Evolutionary conservation across 306 rosid genomes (phyloP).

Genomic region (Arachis hypogaea): DNA sequence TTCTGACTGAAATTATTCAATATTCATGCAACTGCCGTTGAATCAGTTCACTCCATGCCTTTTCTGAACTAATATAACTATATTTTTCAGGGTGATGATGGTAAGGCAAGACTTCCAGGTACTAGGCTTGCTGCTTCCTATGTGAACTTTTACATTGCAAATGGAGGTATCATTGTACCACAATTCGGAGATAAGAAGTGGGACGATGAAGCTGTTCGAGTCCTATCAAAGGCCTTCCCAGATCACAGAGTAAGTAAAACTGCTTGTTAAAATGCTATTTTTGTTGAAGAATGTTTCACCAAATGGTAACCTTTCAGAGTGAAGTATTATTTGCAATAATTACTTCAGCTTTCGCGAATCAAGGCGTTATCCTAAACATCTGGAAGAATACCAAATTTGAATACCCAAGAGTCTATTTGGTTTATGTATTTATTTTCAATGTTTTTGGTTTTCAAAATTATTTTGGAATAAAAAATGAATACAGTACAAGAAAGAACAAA

Average conservation of each 20-base stretch:
- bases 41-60: constrained; percentile 11
- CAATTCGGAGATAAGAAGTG: constrained; percentile 88
- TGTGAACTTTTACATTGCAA: constrained; percentile 89
- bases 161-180: constrained; percentile 77
- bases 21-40: not conserved
- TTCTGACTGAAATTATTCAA: constrained; percentile 17
- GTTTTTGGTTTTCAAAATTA: too few relatives aligned
- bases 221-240: constrained; percentile 76
- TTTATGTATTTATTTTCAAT: too few relatives aligned
- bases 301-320: constrained; percentile 14
- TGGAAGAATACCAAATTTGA: not conserved
- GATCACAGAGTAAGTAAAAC: constrained; percentile 63
- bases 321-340: constrained; percentile 13
- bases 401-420: too few relatives aligned
- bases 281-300: constrained; percentile 33
- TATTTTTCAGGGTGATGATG: constrained; percentile 53
- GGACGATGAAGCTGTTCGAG: constrained; percentile 80
- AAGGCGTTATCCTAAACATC: constrained; percentile 8
- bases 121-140: constrained; percentile 94
- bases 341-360: constrained; percentile 23
- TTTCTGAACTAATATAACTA: constrained; percentile 16
- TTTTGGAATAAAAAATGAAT: too few relatives aligned
- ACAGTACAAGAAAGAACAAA: too few relatives aligned
- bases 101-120: constrained; percentile 65
- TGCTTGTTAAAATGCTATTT: constrained; percentile 12